These are phyloP conservation scores for Annulohypoxylon moriforme DNA, from an alignment of 495 filamentous ascomycete species.

Conservation along the genomic window DNA sequence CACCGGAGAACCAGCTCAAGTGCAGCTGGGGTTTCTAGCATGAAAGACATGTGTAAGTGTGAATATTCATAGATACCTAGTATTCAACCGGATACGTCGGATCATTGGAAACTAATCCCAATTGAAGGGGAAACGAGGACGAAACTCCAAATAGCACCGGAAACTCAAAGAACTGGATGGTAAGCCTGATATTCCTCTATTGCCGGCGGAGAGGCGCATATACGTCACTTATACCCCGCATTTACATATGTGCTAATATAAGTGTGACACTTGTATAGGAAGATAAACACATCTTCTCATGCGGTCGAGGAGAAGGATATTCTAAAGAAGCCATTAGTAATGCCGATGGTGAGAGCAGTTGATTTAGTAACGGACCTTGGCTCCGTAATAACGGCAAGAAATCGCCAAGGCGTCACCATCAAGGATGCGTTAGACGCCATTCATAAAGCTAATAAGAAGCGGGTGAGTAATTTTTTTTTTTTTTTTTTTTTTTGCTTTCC, in stretches of 20 bases:
- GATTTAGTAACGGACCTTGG: constrained; percentile 68
- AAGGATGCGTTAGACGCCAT: constrained; percentile 95
- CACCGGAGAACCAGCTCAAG: constrained; percentile 76
- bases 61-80: neutral
- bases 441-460: constrained; percentile 93
- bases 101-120: constrained; percentile 4
- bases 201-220: neutral
- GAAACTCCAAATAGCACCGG: constrained; percentile 77
- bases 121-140: neutral
- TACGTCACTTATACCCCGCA: neutral
- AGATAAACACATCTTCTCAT: constrained; percentile 84
- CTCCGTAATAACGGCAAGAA: constrained; percentile 90
- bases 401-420: constrained; percentile 91
- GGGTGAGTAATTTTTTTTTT: constrained; percentile 62
- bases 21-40: constrained; percentile 76
- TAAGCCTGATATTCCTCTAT: constrained; percentile 58
- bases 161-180: constrained; percentile 92
- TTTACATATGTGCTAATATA: constrained; percentile 25
- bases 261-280: constrained; percentile 64
- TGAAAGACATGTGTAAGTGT: constrained; percentile 83
- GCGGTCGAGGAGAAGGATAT: constrained; percentile 81
- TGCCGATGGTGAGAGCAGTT: constrained; percentile 89
- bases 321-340: constrained; percentile 82
- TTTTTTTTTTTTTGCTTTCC: constrained; percentile 27
- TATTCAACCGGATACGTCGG: constrained; percentile 15